These are phyloP conservation scores for Porcisia hertigi DNA, from an alignment of 208 protist genomes.

Conservation along the genomic window DNA sequence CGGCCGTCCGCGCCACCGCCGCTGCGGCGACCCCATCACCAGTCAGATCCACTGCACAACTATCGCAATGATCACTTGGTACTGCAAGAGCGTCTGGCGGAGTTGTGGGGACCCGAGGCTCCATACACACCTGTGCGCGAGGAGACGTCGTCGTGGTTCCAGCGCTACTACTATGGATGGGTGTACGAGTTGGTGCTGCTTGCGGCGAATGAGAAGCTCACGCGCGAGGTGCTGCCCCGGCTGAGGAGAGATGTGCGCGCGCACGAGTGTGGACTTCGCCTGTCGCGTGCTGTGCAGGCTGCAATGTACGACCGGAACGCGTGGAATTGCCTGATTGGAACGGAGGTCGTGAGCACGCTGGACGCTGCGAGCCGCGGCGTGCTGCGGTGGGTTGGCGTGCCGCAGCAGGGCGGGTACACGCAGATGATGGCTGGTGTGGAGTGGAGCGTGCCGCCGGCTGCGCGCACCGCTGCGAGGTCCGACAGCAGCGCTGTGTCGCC, in stretches of 20 bases:
- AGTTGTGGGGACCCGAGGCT: slow-evolving; percentile 54
- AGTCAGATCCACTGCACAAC: slow-evolving; percentile 6
- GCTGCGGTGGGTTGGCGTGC: slow-evolving; percentile 64
- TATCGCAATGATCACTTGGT: slow-evolving; percentile 17
- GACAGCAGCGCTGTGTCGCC: slow-evolving; percentile 25
- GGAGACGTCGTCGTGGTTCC: slow-evolving; percentile 38
- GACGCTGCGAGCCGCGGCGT: slow-evolving; percentile 49
- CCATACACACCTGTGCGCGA: slow-evolving; percentile 41
- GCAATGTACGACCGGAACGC: slow-evolving; percentile 38
- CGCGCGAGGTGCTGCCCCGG: slow-evolving; percentile 35
- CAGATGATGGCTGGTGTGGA: slow-evolving; percentile 68
- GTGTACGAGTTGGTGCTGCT: slow-evolving; percentile 36
- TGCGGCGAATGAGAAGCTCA: slow-evolving; percentile 50
- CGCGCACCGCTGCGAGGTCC: slow-evolving; percentile 23
- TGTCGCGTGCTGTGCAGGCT: slow-evolving; percentile 38
- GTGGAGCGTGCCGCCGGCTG: slow-evolving; percentile 48
- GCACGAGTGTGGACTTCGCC: slow-evolving; percentile 34
- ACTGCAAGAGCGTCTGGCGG: slow-evolving; percentile 23
- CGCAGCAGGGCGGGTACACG: slow-evolving; percentile 58
- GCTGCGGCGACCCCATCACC: background rate
- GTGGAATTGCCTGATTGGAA: slow-evolving; percentile 52
- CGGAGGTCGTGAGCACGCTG: slow-evolving; percentile 29
- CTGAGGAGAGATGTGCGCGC: slow-evolving; percentile 29
- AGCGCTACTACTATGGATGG: slow-evolving; percentile 52
- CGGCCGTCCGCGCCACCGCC: background rate